phyloP scores from a whole-genome alignment of 2,329 filamentous ascomycete species.

The Ceratocystis destructans region DNA sequence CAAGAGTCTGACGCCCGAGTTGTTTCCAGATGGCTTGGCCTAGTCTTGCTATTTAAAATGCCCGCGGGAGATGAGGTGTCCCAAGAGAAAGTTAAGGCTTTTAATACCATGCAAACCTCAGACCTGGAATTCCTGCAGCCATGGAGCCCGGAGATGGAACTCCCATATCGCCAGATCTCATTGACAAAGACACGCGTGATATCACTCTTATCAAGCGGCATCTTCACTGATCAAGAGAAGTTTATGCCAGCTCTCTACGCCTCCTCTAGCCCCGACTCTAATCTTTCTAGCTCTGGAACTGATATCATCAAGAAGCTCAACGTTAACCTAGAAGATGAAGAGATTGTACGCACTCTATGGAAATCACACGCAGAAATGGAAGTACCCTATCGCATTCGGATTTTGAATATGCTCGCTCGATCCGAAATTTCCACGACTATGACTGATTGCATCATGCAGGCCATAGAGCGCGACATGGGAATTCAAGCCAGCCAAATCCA shows the following conservation, averaged over 20 bases:
- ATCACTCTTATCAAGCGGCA: constrained; percentile 65
- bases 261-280: constrained; percentile 66
- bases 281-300: constrained; percentile 72
- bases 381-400: constrained; percentile 61
- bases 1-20: constrained; percentile 56
- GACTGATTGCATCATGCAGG: constrained; percentile 49
- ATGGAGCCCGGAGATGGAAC: constrained; percentile 34
- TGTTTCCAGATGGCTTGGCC: constrained; percentile 60
- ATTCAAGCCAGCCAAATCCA: constrained; percentile 18
- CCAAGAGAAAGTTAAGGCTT: constrained; percentile 1
- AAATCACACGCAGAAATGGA: constrained; percentile 58
- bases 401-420: constrained; percentile 62
- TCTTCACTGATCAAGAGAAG: constrained; percentile 71
- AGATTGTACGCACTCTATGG: constrained; percentile 53
- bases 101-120: constrained; percentile 36
- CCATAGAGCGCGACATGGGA: constrained; percentile 38
- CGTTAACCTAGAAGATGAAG: constrained; percentile 56
- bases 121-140: constrained; percentile 58
- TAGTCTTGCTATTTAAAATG: constrained; percentile 52
- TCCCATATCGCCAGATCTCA: constrained; percentile 23
- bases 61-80: constrained; percentile 16
- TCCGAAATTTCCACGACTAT: constrained; percentile 61
- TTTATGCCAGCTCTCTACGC: constrained; percentile 76
- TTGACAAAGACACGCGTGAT: constrained; percentile 45
- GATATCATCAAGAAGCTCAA: constrained; percentile 73